phyloP scores from a whole-genome alignment of 176 grass and related monocot genomes.

The Areca catechu region DNA sequence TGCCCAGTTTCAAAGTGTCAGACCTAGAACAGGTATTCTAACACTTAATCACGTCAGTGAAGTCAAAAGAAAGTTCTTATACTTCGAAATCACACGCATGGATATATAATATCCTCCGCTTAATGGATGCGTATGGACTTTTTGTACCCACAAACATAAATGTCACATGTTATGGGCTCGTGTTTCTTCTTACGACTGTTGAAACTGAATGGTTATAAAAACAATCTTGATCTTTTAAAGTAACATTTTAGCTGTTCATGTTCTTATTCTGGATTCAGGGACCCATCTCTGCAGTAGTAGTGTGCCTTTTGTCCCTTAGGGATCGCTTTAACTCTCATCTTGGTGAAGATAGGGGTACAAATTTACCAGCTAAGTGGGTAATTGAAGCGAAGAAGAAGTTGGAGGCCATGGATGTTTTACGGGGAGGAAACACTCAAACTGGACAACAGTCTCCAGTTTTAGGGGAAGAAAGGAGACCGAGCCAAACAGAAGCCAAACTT shows the following conservation, averaged over 20 bases:
- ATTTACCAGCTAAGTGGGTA: constrained; percentile 27
- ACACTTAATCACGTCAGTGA: too few relatives aligned
- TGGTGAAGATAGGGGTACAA: constrained; percentile 9
- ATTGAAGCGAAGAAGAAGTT: constrained; percentile 26
- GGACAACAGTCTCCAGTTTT: not conserved
- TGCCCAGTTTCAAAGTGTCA: constrained; percentile 21
- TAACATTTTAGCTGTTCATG: not conserved
- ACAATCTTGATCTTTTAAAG: not conserved
- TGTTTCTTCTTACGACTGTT: not conserved
- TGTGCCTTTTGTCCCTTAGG: constrained; percentile 40
- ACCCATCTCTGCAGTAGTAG: constrained; percentile 36
- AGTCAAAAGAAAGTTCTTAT: not conserved
- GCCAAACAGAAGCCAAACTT: not conserved
- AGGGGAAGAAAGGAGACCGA: not conserved
- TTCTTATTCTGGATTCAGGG: constrained; percentile 33
- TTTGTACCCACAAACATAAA: not conserved
- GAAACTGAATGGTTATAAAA: not conserved
- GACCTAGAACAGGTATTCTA: constrained; percentile 30
- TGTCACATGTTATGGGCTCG: not conserved
- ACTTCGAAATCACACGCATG: not conserved
- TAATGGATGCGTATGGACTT: too few relatives aligned
- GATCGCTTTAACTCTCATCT: constrained; percentile 24
- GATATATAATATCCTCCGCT: too few relatives aligned
- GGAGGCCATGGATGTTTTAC: constrained; percentile 12
- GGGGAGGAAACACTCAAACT: constrained; percentile 17